Evolutionary conservation across 2,329 filamentous ascomycete genomes (phyloP), one percentile per base, ranked within the genome.

Genomic region (Apiospora aurea): DNA sequence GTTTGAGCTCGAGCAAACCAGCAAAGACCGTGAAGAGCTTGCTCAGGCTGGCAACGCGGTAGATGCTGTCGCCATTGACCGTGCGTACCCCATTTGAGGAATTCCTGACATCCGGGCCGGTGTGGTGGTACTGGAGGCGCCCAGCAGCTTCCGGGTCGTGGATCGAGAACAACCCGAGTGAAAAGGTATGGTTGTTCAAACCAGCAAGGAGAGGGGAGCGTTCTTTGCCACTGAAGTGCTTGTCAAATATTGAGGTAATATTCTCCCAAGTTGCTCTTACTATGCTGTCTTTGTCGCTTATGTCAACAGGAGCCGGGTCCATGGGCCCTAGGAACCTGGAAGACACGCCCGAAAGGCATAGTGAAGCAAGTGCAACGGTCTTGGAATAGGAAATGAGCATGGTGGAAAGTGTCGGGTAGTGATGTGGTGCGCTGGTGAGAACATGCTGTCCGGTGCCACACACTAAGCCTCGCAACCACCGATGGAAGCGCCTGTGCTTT

Each of bases 51-150:
- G 83, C 84, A 21, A 85, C 75, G 18, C 82, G 81, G 74, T 84
- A 85, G 24, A 86, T 83, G 49, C 80, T 82, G 71, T 85, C 76
- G n/a, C 78, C 81, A 72, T 85, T 80, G 4, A 85, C 80, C 34
- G 78, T 80, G 5, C 79, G 77, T 1, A 80, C 79, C 10, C 83
- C 83, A 1, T 75, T 70, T 0, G 76, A 73, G 2, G 76, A 75
- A 46, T 79, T 78, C 2, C 73, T 75, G n/a, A 82, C 75, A 66
- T 82, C 78, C 10, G 79, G 76, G 0, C 78, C 77, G 1, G 79
- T 80, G 71, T 83, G 75, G 71, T 84, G 79, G 73, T 81, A 81
- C 73, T 83, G 82, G 24, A 83, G 72, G 7, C 72, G 71, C 2
- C 61, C 71, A 7, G 76, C 67, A 1, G 80, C 81, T 6, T 74